Base-by-base conservation (phyloP, 2,329 filamentous ascomycete species). In the Ascochyta fabae region DNA sequence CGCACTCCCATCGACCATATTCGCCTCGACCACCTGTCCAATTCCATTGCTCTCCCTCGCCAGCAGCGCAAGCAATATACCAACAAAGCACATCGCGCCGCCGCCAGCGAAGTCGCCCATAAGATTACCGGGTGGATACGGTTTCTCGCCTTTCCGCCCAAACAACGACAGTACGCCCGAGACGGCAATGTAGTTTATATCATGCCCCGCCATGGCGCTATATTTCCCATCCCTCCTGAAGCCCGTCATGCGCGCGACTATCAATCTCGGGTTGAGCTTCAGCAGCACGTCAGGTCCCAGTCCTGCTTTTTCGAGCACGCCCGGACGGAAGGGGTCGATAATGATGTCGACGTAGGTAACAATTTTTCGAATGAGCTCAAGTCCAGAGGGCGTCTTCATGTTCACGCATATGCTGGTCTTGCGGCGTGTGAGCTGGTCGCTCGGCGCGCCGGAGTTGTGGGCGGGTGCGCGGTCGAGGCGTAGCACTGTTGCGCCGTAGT, bases 161-260 rank as follows among this genome's bases (percentile, higher is more conserved):
- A 98, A 84, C 76, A 96, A 81, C 0, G 84, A 83, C 26, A 98
- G 78, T 1, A 90, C 88, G 0, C 94, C 94, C 0, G 89, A 90
- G 0, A 96, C 91, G 44, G 93, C 91, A 38, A 98, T 88, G 76
- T 98, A 98, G 72, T 98, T 97, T 75, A 97, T 96, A 73, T 97
- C 93, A 72, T 97, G 93, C 6, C 93, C 93, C 0, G 93, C 92
- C 93, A 96, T 97, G 68, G 84, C 78, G 43, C 84, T 85, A 77
- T 96, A 98, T 67, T 86, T 88, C 0, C 93, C 94, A 76, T 96
- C 91, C 35, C 93, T 83, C 12, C 94, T 83, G 75, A 97, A 98
- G 0, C 94, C 94, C 2, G 92, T 95, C 84, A 98, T 89, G 36
- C 94, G 88, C 7, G 85, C 92, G 53, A 96, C 87, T 49, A 98